These are phyloP conservation scores for Blastocrithidia nonstop DNA, from an alignment of 208 protist species.

Conservation along the genomic window DNA sequence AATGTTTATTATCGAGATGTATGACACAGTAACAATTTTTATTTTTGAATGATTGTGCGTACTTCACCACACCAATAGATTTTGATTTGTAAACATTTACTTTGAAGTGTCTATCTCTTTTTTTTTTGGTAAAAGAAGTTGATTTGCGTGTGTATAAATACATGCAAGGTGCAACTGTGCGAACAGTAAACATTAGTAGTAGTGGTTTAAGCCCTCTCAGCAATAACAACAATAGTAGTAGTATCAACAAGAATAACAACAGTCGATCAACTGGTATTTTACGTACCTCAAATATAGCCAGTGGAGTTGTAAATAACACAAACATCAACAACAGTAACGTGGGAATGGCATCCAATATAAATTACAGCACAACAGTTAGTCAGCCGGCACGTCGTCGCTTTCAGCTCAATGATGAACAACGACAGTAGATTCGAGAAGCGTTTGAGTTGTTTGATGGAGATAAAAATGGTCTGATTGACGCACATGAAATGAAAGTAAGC, in stretches of 20 bases:
- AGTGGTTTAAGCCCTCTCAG: no score
- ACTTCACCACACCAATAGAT: no score
- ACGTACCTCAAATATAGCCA: background rate
- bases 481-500: slow-evolving; percentile 98
- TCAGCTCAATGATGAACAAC: slow-evolving; percentile 97
- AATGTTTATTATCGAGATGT: no score
- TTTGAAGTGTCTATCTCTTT: no score
- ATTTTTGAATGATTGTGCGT: no score
- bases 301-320: background rate
- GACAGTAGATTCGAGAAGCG: slow-evolving; percentile 97
- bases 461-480: slow-evolving; percentile 92
- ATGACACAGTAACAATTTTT: no score
- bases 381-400: slow-evolving; percentile 77
- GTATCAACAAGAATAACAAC: background rate
- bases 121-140: no score
- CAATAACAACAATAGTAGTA: background rate
- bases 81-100: no score
- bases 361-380: no score
- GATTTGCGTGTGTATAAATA: no score
- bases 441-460: slow-evolving; percentile 98
- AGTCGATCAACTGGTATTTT: background rate
- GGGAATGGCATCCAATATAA: background rate
- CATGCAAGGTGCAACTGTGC: no score
- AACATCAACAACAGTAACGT: slow-evolving; percentile 1
- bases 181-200: no score